These are phyloP conservation scores for Diaporthe sp. DNA, from an alignment of 2,329 filamentous ascomycete species.

Conservation along the genomic window DNA sequence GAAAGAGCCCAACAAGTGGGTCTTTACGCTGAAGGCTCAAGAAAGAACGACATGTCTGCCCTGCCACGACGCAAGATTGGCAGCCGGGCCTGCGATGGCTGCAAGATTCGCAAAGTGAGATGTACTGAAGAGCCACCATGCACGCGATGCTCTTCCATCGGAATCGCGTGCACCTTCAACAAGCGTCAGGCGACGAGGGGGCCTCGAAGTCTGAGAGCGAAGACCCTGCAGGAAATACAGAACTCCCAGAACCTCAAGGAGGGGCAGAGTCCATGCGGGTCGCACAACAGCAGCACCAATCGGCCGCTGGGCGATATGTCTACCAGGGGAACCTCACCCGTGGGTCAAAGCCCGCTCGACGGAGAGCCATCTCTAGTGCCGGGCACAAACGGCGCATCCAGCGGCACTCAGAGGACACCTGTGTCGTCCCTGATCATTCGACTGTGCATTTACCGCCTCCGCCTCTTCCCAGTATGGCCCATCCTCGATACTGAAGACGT, in stretches of 20 bases:
- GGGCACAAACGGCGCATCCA: constrained; percentile 22
- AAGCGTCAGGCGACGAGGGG: constrained; percentile 58
- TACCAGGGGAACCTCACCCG: constrained; percentile 3
- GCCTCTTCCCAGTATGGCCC: constrained; percentile 65
- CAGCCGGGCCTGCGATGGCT: constrained; percentile 62
- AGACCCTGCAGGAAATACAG: constrained; percentile 57
- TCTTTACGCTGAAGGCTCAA: neutral
- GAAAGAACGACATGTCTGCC: constrained; percentile 14
- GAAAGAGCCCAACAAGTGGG: constrained; percentile 14
- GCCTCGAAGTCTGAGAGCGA: constrained; percentile 59
- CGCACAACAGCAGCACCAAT: neutral
- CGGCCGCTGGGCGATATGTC: neutral
- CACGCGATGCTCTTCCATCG: constrained; percentile 56
- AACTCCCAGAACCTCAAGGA: constrained; percentile 44
- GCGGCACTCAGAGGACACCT: constrained; percentile 25
- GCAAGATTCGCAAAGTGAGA: constrained; percentile 65
- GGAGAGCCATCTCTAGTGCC: neutral
- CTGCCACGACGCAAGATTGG: constrained; percentile 47
- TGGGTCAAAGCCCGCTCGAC: constrained; percentile 19
- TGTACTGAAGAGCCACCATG: constrained; percentile 63
- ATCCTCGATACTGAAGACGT: constrained; percentile 60
- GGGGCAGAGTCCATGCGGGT: neutral
- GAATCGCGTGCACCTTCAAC: constrained; percentile 64
- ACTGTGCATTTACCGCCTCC: constrained; percentile 61
- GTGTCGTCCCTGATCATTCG: constrained; percentile 46